phyloP scores from a whole-genome alignment of 176 grass and related monocot genomes.

The Olyra latifolia region DNA sequence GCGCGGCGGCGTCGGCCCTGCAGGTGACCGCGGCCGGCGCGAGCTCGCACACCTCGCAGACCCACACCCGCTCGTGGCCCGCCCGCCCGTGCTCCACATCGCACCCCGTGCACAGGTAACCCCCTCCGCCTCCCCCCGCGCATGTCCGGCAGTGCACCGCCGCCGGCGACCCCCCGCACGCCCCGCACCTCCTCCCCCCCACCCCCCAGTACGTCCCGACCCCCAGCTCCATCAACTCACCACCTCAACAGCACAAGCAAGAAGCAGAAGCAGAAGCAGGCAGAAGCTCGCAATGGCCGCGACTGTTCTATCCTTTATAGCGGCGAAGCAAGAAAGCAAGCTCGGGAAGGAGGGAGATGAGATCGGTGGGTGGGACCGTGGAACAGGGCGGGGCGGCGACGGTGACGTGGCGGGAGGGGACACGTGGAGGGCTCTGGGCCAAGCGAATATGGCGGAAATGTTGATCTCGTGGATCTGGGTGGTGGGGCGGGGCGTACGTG shows the following conservation, averaged over 20 bases:
- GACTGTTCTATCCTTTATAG: constrained; percentile 42
- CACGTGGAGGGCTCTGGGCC: constrained; percentile 35
- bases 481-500: constrained; percentile 13
- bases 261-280: not conserved
- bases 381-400: constrained; percentile 13
- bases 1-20: constrained; percentile 76
- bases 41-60: constrained; percentile 91
- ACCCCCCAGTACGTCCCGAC: constrained; percentile 41
- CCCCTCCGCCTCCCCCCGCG: not conserved
- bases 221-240: not conserved
- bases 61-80: constrained; percentile 53
- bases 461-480: constrained; percentile 18
- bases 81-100: constrained; percentile 36
- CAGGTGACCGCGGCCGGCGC: constrained; percentile 74
- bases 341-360: not conserved
- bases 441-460: constrained; percentile 34
- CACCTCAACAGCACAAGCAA: not conserved
- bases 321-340: not conserved
- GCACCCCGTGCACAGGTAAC: constrained; percentile 39
- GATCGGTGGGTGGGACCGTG: constrained; percentile 17
- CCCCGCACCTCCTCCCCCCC: constrained; percentile 28
- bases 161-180: constrained; percentile 33
- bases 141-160: constrained; percentile 43
- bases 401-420: constrained; percentile 31
- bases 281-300: not conserved